Percentiles rank a stretch among this genome's conserved stretches.
Conservation (phyloP, 208 protist species). For the Trypanosoma rangeli region DNA sequence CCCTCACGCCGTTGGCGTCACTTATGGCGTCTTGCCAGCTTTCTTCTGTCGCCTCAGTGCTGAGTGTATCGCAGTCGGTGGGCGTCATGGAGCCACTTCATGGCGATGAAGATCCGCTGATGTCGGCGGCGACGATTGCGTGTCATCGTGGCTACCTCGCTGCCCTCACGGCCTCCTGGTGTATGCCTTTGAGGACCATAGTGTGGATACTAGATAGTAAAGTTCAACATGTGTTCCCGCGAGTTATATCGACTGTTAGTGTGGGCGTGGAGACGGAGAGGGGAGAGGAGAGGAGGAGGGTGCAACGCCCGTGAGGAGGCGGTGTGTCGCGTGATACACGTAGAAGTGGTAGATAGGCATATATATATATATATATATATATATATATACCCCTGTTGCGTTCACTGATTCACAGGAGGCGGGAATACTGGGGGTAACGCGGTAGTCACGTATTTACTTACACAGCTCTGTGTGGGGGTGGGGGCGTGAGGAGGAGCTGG, state of each 20-base stretch:
- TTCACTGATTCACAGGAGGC: not conserved
- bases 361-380: not conserved
- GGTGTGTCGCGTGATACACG: not conserved
- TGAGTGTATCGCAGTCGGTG: not conserved
- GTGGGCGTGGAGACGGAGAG: not conserved
- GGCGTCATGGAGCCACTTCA: conserved; percentile 2
- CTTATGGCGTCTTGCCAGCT: conserved; percentile 17
- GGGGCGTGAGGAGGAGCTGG: not conserved
- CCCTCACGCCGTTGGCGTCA: conserved; percentile 43
- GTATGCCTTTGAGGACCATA: conserved; percentile 34
- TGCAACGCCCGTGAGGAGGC: too few species aligned
- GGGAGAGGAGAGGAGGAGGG: not conserved
- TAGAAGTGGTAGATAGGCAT: not conserved
- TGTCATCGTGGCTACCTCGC: not conserved
- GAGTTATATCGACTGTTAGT: not conserved
- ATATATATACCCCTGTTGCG: not conserved
- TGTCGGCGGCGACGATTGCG: not conserved
- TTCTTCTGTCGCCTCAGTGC: not conserved
- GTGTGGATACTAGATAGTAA: conserved; percentile 27
- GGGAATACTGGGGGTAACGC: not conserved
- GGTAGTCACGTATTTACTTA: not conserved
- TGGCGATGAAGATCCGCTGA: not conserved
- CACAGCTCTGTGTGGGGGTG: not conserved
- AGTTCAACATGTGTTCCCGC: conserved; percentile 8
- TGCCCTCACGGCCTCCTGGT: not conserved